Evolutionary conservation across 2,329 filamentous ascomycete species (phyloP).

Genomic region (Venturia aucupariae): DNA sequence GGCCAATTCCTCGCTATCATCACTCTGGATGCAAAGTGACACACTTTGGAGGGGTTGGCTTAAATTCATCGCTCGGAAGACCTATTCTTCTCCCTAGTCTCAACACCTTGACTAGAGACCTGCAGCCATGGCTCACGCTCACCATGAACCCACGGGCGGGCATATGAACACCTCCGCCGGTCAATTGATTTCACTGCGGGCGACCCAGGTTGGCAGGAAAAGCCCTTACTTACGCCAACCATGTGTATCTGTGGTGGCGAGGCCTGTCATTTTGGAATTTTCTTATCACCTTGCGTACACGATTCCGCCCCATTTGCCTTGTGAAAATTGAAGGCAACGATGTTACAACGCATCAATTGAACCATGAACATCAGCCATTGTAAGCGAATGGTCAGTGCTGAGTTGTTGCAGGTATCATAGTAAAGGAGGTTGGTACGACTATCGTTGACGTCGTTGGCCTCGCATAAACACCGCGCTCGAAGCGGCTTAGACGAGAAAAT

Average conservation of each 20-base stretch:
- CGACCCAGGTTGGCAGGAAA: background rate
- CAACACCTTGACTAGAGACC: background rate
- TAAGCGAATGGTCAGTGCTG: background rate
- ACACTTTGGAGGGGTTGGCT: background rate
- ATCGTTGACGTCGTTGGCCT: conserved; percentile 4
- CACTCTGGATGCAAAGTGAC: conserved; percentile 6
- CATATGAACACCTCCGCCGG: background rate
- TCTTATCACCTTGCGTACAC: conserved; percentile 4
- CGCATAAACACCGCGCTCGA: background rate
- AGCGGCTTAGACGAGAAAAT: conserved; percentile 1
- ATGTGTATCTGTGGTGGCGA: background rate
- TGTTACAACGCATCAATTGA: conserved; percentile 1
- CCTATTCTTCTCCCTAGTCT: background rate
- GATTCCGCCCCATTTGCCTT: background rate
- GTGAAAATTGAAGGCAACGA: background rate
- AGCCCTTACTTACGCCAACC: conserved; percentile 1
- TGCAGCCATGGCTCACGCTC: background rate
- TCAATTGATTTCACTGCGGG: conserved; percentile 2
- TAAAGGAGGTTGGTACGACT: conserved; percentile 8
- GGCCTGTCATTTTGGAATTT: background rate
- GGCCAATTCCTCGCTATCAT: conserved; percentile 14
- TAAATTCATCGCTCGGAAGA: background rate
- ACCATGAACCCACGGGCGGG: background rate
- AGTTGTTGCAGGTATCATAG: background rate
- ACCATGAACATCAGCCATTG: background rate